Evolutionary conservation across 805 yeast species (phyloP), one percentile per base, ranked within the genome.

Genomic region (Metschnikowia lachancei): DNA sequence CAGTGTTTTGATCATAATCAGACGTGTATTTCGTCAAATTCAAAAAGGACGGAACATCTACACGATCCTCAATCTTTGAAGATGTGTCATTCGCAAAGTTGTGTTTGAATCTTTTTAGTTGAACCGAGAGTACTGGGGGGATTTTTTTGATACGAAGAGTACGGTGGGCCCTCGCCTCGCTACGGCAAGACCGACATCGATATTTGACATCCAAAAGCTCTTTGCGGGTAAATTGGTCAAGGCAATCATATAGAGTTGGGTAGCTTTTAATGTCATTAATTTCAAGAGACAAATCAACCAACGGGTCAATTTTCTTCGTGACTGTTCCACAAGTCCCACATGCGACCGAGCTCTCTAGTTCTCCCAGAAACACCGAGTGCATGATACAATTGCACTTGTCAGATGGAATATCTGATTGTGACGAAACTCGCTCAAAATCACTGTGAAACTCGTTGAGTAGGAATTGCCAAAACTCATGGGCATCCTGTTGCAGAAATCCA

Each of bases 381-480:
- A 89, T 79, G 16, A 91, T 76, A 65, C 99, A 94, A 12, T 75
- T 64, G 66, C 99, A 94, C n/a, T 34, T 33, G 22, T 12, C 34
- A 10, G 24, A 11, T 18, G n/a, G 3, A 31, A 32, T 18, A n/a
- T 36, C 34, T n/a, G 43, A 36, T 12, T 33, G 32, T 11, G 32
- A 28, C 0, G 67, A 57, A 12, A 55, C 53, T 28, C 53, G 50
- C 41, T 59, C 69, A 56, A 72, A 71, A 49, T 66, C 70, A 45
- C 65, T 67, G 64, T 94, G 99, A 46, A 94, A 66, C 65, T 90
- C 95, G 64, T 92, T 87, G 32, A 92, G 73, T 24, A 92, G 60
- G 62, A 92, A 91, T 62, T 94, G 97, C 85, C 95, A 85, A 65
- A 92, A 94, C 65, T 94, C 99, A 66, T 94, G 99, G 0, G 99